A percentile compares a stretch with the other conserved stretches of the same genome.
Evolutionary conservation across 257 asterid species (phyloP).

Genomic region (Striga asiatica): DNA sequence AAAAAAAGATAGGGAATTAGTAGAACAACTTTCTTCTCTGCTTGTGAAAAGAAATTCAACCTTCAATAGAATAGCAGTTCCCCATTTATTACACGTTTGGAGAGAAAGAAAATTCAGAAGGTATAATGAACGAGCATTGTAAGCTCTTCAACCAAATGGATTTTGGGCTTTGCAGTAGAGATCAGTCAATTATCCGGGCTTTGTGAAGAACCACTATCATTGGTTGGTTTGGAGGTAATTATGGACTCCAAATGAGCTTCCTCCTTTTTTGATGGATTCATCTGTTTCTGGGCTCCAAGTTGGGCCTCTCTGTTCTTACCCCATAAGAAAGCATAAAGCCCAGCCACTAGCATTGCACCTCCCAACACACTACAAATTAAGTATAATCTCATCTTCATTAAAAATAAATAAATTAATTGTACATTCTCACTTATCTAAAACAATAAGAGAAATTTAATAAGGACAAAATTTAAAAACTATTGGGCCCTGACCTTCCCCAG

Average conservation of each 20-base stretch:
- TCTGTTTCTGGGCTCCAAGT: background rate
- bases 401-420: background rate
- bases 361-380: constrained; percentile 27
- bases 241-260: constrained; percentile 20
- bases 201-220: background rate
- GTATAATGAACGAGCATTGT: too few species aligned
- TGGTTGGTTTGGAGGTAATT: background rate
- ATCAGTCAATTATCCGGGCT: background rate
- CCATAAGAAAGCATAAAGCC: constrained; percentile 40
- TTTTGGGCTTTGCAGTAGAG: background rate
- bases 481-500: constrained; percentile 36
- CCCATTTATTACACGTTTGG: too few species aligned
- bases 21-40: too few species aligned
- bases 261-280: constrained; percentile 14
- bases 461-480: background rate
- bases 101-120: too few species aligned
- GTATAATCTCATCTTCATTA: background rate
- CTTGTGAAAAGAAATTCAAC: too few species aligned
- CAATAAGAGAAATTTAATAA: background rate
- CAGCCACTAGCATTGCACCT: constrained; percentile 28
- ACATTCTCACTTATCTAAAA: background rate
- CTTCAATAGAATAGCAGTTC: too few species aligned
- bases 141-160: too few species aligned
- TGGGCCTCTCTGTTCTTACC: constrained; percentile 30
- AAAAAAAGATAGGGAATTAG: too few species aligned